Base-by-base conservation (phyloP, 2,329 filamentous ascomycete species). In the Diaporthe ampelina region DNA sequence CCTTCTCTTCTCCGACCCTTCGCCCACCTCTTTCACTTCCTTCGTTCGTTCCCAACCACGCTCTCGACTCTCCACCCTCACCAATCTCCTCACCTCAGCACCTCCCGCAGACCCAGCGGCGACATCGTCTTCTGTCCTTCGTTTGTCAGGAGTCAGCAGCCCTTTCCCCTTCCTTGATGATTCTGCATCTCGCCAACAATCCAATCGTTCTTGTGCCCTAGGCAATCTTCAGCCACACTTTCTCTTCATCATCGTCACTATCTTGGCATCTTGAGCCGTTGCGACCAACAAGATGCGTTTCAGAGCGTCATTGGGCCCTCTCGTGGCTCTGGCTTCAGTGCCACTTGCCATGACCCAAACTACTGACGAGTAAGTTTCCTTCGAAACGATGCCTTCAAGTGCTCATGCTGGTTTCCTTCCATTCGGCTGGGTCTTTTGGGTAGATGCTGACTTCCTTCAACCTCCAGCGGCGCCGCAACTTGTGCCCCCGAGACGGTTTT, bases 401-500 rank as follows among this genome's bases (percentile, higher is more conserved):
- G 17, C 17, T 21, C 61, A 37, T 61, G n/a, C 52, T 50, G 37
- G 70, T 74, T 29, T 5, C 63, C 56, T 69, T 65, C 74, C 63
- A 70, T 68, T 50, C 73, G 59, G 57, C 58, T 72, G 70, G 76
- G 77, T 45, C 78, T 68, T 57, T 76, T 50, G 65, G 43, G 48
- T 52, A 71, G 19, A 59, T 45, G 26, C 73, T 75, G 56, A 75
- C 57, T 19, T 11, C 26, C 11, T 8, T 24, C 24, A 17, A 32
- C 21, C 56, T 50, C 32, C 50, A 72, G 70, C n/a, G 72, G 54
- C 57, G 75, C 77, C 54, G 78, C 81, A 63, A 86, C 83, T 32
- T 89, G 88, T 77, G 80, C 83, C 54, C 78, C 82, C 48, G 84
- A 82, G 48, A 89, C 87, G 52, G 83, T 89, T 75, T 86, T 88